Conservation (phyloP, 2,329 filamentous ascomycete genomes). For the Botryosphaeria dothidea region DNA sequence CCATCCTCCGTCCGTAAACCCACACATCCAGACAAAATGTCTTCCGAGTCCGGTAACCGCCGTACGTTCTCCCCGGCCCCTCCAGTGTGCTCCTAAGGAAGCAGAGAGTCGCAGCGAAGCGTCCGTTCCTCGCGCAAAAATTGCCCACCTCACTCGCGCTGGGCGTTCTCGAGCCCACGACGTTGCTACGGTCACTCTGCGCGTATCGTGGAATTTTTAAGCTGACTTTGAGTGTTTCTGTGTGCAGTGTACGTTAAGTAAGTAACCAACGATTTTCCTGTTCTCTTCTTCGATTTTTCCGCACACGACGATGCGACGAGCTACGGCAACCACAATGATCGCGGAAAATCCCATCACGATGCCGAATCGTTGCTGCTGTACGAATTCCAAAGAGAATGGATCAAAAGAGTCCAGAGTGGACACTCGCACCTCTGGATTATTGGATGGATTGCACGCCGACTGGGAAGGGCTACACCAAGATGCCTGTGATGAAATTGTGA, state of each 20-base stretch:
- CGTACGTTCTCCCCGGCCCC: constrained; percentile 58
- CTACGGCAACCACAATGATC: neutral
- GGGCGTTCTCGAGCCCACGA: neutral
- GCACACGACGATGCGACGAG: neutral
- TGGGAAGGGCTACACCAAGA: too few species aligned
- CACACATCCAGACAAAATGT: constrained; percentile 69
- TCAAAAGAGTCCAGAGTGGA: too few species aligned
- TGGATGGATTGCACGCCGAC: too few species aligned
- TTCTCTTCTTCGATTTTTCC: neutral
- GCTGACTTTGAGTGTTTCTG: constrained; percentile 10
- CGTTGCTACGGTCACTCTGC: neutral
- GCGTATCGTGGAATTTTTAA: neutral
- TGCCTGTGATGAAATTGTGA: too few species aligned
- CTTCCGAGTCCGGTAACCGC: constrained; percentile 86
- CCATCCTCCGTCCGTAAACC: neutral
- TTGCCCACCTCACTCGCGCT: neutral
- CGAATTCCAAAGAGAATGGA: too few species aligned
- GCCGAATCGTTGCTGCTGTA: neutral
- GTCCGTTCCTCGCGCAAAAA: neutral
- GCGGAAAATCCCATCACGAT: neutral
- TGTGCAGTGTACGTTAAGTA: constrained; percentile 19
- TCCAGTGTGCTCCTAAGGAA: neutral
- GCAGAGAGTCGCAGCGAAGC: neutral
- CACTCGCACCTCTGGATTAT: too few species aligned
- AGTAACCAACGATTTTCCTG: neutral